Base-by-base conservation (phyloP, 352 stramenopile species). In the Pseudoperonospora humuli region DNA sequence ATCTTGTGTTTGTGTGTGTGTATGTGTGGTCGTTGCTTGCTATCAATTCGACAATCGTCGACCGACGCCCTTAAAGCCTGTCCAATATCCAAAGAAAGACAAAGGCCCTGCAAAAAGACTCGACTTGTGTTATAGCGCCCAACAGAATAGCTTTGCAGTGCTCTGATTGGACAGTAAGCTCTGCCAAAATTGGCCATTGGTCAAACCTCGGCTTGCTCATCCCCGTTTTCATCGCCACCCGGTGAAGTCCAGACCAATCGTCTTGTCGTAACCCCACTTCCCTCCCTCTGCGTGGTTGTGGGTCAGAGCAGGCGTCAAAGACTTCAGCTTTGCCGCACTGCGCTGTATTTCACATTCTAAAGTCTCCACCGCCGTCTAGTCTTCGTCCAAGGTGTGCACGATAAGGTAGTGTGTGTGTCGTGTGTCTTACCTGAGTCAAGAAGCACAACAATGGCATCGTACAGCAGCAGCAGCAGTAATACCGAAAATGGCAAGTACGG, bases 401-500 rank as follows among this genome's bases (percentile, higher is more conserved):
- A 14, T 7, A 23, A 7, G 1, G 23, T 27, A 5, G 10, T 3
- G 23, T 27, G 23, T 8, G 10, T 27, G 2, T 35, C 29, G 29
- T 19, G 9, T 10, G 29, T 3, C 23, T 27, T 27, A n/a, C 23
- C 10, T 32, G 19, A 31, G 11, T 26, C 5, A 35, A 6, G 7
- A 7, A n/a, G 2, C n/a, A 31, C 5, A 29, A 31, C 7, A 31
- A 54, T 54, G 37, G 29, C 46, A 34, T 21, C 46, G 17, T 24
- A 42, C 19, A 53, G 34, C 34, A 42, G 21, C 3, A 26, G 25
- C 34, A 45, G n/a, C n/a, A 46, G 21, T 24, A 58, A 27, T 14
- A 14, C 17, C 45, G 33, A 19, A 21, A 42, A 20, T 29, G 25
- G 17, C 32, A 53, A 78, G 48, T 91, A 79, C 50, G 79, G 76